Percentiles rank a stretch among this genome's conserved stretches.
phyloP scores from a whole-genome alignment of 805 yeast genomes.

The Candida nitratophila region DNA sequence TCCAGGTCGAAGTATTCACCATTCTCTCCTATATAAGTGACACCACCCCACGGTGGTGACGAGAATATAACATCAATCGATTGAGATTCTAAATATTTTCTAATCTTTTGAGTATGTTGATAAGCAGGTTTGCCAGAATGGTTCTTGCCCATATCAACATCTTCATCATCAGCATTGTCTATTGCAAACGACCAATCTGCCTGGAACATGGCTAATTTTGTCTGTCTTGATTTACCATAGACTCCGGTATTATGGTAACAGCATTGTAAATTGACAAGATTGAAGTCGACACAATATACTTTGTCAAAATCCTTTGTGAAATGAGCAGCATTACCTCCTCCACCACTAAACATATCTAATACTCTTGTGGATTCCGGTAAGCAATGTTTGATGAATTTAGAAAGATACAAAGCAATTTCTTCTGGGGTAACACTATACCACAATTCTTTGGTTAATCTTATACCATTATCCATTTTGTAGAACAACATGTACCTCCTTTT shows the following conservation, averaged over 20 bases:
- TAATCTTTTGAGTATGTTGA: conserved; percentile 5
- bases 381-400: conserved; percentile 44
- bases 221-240: conserved; percentile 37
- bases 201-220: conserved; percentile 38
- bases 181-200: conserved; percentile 38
- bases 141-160: conserved; percentile 2
- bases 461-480: conserved; percentile 57
- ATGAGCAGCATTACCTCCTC: conserved; percentile 81
- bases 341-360: conserved; percentile 77
- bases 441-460: conserved; percentile 60
- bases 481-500: conserved; percentile 53
- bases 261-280: conserved; percentile 55
- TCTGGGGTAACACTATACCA: conserved; percentile 93
- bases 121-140: not conserved
- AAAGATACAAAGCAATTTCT: conserved; percentile 51
- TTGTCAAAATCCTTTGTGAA: conserved; percentile 51
- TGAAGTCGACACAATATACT: conserved; percentile 59
- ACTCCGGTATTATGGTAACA: conserved; percentile 58
- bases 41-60: conserved; percentile 93
- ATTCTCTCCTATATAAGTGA: conserved; percentile 40
- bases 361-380: conserved; percentile 41
- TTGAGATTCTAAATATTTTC: conserved; percentile 2
- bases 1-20: conserved; percentile 38
- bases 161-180: conserved; percentile 8
- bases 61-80: conserved; percentile 52